Percentiles rank a stretch among this genome's conserved stretches.
phyloP scores from a whole-genome alignment of 352 stramenopile genomes.

The Achlya hypogyna region DNA sequence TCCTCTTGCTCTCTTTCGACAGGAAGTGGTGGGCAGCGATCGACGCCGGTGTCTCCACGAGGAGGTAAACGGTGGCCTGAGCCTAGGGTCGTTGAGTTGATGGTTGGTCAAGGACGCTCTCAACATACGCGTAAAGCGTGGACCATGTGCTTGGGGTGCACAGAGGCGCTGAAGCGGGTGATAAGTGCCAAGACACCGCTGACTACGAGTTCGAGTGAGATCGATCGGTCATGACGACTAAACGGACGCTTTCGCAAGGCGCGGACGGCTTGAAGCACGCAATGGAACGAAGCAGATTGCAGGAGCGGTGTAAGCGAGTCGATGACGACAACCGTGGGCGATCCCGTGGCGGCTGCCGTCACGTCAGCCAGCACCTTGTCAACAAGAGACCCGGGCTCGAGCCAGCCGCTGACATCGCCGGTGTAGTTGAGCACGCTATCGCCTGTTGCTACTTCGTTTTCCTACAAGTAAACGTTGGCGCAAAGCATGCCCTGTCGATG shows the following conservation, averaged over 20 bases:
- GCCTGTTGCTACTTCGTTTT: background rate
- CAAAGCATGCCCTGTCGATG: background rate
- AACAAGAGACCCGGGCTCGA: background rate
- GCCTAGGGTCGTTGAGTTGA: slow-evolving; percentile 40
- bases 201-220: background rate
- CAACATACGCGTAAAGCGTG: background rate
- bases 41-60: slow-evolving; percentile 49
- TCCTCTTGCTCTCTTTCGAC: slow-evolving; percentile 43
- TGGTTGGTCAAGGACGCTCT: slow-evolving; percentile 27
- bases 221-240: background rate
- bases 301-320: slow-evolving; percentile 60
- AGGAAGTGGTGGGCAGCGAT: slow-evolving; percentile 46
- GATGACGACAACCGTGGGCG: slow-evolving; percentile 45
- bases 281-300: slow-evolving; percentile 34
- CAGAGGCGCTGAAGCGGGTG: background rate
- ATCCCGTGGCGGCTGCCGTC: background rate
- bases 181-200: background rate
- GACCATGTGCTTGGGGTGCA: background rate
- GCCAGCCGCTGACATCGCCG: slow-evolving; percentile 7
- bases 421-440: background rate
- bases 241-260: slow-evolving; percentile 24
- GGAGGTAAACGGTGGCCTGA: slow-evolving; percentile 37
- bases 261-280: slow-evolving; percentile 38
- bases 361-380: background rate
- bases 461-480: background rate